Evolutionary conservation across 169 alveolate genomes (phyloP).

Genomic region (Plasmodium sp.): DNA sequence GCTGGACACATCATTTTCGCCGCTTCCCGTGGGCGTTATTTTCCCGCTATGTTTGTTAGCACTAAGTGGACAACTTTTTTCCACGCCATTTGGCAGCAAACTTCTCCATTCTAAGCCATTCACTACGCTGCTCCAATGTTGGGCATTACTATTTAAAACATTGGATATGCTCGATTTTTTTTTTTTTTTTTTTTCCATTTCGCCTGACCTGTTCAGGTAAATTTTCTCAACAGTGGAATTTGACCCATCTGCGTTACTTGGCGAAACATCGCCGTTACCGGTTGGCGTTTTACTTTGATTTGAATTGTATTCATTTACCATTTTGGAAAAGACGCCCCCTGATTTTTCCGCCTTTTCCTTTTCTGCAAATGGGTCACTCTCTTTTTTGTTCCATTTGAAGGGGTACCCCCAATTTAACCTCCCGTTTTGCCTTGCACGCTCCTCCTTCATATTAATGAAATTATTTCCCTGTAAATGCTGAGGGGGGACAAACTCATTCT

Average conservation of each 20-base stretch:
- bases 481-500: background rate
- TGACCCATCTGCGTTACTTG: background rate
- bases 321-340: background rate
- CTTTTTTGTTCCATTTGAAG: background rate
- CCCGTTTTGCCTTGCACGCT: background rate
- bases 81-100: background rate
- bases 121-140: background rate
- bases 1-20: background rate
- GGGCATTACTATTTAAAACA: background rate
- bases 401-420: background rate
- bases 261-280: background rate
- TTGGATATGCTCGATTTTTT: background rate
- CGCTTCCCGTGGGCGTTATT: background rate
- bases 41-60: background rate
- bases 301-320: background rate
- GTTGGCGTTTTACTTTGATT: background rate
- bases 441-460: background rate
- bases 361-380: background rate
- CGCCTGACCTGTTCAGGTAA: background rate
- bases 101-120: background rate
- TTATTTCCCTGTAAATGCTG: background rate
- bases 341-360: background rate
- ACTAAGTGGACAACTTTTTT: background rate
- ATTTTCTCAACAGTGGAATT: background rate
- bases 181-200: background rate